Conservation (phyloP, 148 eudicot species). For the Bassia scoparia region DNA sequence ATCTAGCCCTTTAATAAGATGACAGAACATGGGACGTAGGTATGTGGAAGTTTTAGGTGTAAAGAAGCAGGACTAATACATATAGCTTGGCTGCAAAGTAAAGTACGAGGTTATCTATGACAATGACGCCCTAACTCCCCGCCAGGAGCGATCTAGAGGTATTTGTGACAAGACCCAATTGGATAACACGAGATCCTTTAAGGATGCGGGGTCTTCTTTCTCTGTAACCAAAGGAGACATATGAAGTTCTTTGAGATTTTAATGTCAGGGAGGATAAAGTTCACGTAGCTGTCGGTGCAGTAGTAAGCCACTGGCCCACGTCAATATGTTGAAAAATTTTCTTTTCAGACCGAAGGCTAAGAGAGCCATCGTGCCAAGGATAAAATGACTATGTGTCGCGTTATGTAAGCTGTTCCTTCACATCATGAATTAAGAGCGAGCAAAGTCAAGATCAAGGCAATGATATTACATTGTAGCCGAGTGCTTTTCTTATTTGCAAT, state of each 20-base stretch:
- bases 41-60: constrained; percentile 88
- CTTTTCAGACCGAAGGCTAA: constrained; percentile 75
- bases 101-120: constrained; percentile 45
- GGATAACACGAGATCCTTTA: constrained; percentile 72
- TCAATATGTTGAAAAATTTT: constrained; percentile 72
- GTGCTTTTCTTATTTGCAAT: neutral
- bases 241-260: constrained; percentile 56
- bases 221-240: constrained; percentile 55
- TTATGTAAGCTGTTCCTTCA: constrained; percentile 79
- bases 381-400: constrained; percentile 68
- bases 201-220: constrained; percentile 79
- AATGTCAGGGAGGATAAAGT: constrained; percentile 51
- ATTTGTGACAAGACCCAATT: constrained; percentile 56
- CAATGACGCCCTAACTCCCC: constrained; percentile 49
- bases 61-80: constrained; percentile 77
- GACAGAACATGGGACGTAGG: constrained; percentile 81
- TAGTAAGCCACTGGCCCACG: constrained; percentile 89
- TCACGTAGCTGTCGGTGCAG: constrained; percentile 62
- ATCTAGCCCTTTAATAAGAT: constrained; percentile 61
- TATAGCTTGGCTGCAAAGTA: constrained; percentile 78
- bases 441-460: constrained; percentile 65
- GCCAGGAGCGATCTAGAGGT: constrained; percentile 50
- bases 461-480: constrained; percentile 20
- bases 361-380: constrained; percentile 82
- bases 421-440: constrained; percentile 63